Evolutionary conservation across 805 yeast genomes (phyloP).

Genomic region (Dipodascopsis tothii): DNA sequence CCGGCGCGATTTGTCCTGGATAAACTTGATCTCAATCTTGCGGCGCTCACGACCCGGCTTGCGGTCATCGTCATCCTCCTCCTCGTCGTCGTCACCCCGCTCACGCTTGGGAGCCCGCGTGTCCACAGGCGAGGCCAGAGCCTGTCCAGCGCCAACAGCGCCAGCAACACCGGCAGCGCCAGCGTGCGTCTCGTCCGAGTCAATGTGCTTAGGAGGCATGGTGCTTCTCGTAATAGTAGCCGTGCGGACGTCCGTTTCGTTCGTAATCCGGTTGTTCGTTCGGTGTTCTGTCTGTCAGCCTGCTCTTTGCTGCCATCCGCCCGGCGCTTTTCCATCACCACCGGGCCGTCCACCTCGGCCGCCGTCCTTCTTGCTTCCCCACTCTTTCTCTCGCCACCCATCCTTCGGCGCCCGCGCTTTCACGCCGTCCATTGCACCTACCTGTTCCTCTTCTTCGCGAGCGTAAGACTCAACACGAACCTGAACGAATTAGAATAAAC

Average conservation of each 20-base stretch:
- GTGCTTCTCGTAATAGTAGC: background rate
- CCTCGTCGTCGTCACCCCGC: conserved; percentile 37
- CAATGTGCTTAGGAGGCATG: background rate
- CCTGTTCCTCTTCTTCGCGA: too few relatives aligned
- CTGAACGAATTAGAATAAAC: too few relatives aligned
- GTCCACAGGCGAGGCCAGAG: background rate
- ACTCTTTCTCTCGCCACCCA: too few relatives aligned
- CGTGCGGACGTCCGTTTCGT: background rate
- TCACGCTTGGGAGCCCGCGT: background rate
- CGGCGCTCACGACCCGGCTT: conserved; percentile 53
- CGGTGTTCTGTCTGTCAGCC: too few relatives aligned
- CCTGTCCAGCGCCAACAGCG: background rate
- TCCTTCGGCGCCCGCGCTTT: too few relatives aligned
- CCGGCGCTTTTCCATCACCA: too few relatives aligned
- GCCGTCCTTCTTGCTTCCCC: too few relatives aligned
- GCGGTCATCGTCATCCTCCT: conserved; percentile 41
- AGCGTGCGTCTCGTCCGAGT: background rate
- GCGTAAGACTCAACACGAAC: too few relatives aligned
- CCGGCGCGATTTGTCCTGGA: conserved; percentile 94
- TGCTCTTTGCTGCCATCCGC: too few relatives aligned
- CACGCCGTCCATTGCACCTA: too few relatives aligned
- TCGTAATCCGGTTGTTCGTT: too few relatives aligned
- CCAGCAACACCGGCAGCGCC: background rate
- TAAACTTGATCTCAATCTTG: conserved; percentile 93
- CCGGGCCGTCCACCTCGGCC: too few relatives aligned